Evolutionary conservation across 2,329 filamentous ascomycete genomes (phyloP), one percentile per base, ranked within the genome.

Genomic region (Ophiocordyceps camponoti-floridani): DNA sequence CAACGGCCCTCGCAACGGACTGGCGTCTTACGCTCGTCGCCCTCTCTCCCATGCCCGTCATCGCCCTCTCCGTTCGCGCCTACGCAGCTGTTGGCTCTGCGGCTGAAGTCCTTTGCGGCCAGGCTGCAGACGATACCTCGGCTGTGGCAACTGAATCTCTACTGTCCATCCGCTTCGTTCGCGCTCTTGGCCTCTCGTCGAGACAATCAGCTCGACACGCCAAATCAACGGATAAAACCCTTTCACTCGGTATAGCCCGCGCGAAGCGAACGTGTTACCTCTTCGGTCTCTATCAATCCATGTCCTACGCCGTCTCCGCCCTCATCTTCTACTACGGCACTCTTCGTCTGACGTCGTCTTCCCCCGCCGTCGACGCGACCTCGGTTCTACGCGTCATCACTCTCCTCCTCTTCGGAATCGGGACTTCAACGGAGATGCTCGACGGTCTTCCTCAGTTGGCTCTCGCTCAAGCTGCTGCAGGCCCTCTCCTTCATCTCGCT

Each of bases 261-360:
- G 82, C 82, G 0, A 55, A 70, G 1, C 82, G 76, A 52, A 75
- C 77, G 0, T 84, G 85, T 0, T 60, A 79, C 5, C 69, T 89
- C 7, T 93, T 78, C 54, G 89, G 88, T 0, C 60, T 91, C n/a
- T 79, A 81, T 31, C 82, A 93, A 53, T 79, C 78, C 0, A 70
- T 79, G 16, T 74, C 79, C 37, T 74, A 78, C 47, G 85, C 85
- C 53, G 70, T 85, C 13, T 80, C 77, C 38, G 84, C 86, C 0
- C 63, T 94, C 4, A 73, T 94, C 10, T 91, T 94, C 57, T 94
- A 82, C 63, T 93, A 89, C 55, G 85, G 83, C 2, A 76, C 79
- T 0, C 62, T 72, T 1, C 67, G 94, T 11, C 69, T 84, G 6
- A 67, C 69, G 0, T 64, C 10, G 61, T 71, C 37, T 23, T 5